Conservation (phyloP, 768 basidiomycete genomes). For the Russula compacta region DNA sequence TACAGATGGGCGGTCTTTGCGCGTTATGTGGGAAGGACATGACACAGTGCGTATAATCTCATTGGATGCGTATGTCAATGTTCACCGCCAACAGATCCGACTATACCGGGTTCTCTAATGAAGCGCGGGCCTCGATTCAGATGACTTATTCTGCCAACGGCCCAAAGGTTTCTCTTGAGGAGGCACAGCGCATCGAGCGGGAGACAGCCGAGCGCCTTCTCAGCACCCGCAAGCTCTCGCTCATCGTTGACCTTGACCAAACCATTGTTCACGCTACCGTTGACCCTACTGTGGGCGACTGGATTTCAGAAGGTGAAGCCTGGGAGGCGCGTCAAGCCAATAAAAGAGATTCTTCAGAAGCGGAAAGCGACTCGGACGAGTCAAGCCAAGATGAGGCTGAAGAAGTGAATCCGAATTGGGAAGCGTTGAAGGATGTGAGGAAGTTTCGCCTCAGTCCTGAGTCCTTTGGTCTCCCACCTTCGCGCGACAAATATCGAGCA, state of each 20-base stretch:
- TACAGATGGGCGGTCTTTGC: conserved; percentile 88
- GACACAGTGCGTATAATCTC: conserved; percentile 54
- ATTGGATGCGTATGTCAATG: conserved; percentile 5
- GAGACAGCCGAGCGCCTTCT: conserved; percentile 76
- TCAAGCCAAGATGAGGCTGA: conserved; percentile 27
- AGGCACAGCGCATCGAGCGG: conserved; percentile 82
- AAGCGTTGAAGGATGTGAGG: conserved; percentile 82
- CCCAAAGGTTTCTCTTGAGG: conserved; percentile 85
- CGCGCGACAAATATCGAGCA: conserved; percentile 31
- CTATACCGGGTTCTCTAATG: conserved; percentile 82
- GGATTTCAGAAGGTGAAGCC: conserved; percentile 79
- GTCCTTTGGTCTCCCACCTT: conserved; percentile 39
- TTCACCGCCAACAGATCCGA: conserved; percentile 47
- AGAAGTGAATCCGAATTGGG: conserved; percentile 87
- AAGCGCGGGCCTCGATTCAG: conserved; percentile 78
- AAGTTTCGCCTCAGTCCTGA: conserved; percentile 86
- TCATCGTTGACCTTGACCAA: conserved; percentile 98
- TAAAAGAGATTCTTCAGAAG: conserved; percentile 23
- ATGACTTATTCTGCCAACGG: conserved; percentile 92
- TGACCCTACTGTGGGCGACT: conserved; percentile 96
- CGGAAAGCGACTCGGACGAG: conserved; percentile 33
- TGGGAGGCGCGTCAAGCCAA: conserved; percentile 58
- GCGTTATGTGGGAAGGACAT: conserved; percentile 94
- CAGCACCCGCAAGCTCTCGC: conserved; percentile 67
- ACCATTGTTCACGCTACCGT: conserved; percentile 98